These are phyloP conservation scores for Choanephora cucurbitarum DNA, from an alignment of 371 early-diverging fungal species.

Conservation along the genomic window DNA sequence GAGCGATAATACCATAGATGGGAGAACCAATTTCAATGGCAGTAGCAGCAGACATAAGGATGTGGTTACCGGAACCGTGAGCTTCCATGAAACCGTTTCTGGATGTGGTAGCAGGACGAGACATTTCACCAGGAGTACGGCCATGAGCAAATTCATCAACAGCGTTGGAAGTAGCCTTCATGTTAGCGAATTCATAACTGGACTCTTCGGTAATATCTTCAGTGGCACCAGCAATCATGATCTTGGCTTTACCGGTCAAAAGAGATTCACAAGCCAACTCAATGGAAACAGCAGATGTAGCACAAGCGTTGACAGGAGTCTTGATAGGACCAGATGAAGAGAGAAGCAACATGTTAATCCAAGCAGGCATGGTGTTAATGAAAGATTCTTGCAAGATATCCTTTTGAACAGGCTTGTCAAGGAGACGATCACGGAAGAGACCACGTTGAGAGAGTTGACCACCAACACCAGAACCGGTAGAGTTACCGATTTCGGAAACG, in stretches of 20 bases:
- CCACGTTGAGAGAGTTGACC: conserved; percentile 81
- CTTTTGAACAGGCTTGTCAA: conserved; percentile 90
- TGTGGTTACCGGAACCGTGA: conserved; percentile 90
- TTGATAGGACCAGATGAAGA: conserved; percentile 97
- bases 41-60: conserved; percentile 88
- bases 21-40: conserved; percentile 96
- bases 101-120: conserved; percentile 90
- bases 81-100: conserved; percentile 96
- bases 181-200: conserved; percentile 95
- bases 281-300: conserved; percentile 91
- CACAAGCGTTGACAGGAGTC: conserved; percentile 95
- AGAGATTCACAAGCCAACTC: conserved; percentile 94
- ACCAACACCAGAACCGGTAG: conserved; percentile 87
- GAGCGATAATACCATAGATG: conserved; percentile 91
- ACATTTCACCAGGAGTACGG: conserved; percentile 90
- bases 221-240: conserved; percentile 93
- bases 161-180: conserved; percentile 94
- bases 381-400: conserved; percentile 96
- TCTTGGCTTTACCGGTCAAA: conserved; percentile 89
- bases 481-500: conserved; percentile 92
- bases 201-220: conserved; percentile 96
- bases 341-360: conserved; percentile 95
- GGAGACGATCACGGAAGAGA: conserved; percentile 76
- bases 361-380: conserved; percentile 96
- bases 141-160: conserved; percentile 86